phyloP scores from a whole-genome alignment of 495 filamentous ascomycete genomes.

The Penicillium alfredii region DNA sequence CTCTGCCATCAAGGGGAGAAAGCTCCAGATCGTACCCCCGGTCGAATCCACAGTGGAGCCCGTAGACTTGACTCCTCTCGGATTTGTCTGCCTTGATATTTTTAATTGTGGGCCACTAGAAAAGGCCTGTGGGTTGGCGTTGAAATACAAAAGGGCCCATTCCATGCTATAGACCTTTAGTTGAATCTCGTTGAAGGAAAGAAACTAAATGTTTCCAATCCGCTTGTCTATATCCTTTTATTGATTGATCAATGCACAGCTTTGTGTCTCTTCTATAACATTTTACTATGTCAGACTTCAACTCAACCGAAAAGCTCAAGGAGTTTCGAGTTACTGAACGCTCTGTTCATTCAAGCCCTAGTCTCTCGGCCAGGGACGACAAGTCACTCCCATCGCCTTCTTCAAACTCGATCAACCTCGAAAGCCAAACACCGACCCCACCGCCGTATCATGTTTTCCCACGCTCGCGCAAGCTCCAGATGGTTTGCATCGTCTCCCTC shows the following conservation, averaged over 20 bases:
- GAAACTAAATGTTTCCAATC: too few relatives aligned
- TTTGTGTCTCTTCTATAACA: conserved; percentile 1
- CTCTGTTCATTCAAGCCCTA: conserved; percentile 17
- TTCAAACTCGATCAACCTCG: conserved; percentile 21
- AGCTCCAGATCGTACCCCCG: conserved; percentile 9
- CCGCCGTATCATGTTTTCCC: conserved; percentile 53
- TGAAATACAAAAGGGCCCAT: conserved; percentile 15
- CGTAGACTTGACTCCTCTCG: conserved; percentile 17
- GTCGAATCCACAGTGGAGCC: conserved; percentile 25
- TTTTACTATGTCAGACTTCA: conserved; percentile 11
- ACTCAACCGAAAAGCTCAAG: conserved; percentile 12
- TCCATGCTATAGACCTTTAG: too few relatives aligned
- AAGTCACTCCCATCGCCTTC: conserved; percentile 10
- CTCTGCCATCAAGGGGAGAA: conserved; percentile 18
- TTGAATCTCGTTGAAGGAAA: too few relatives aligned
- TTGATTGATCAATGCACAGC: conserved; percentile 3
- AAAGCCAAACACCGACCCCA: conserved; percentile 10
- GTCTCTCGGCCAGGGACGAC: conserved; percentile 15
- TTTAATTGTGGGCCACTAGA: conserved; percentile 6
- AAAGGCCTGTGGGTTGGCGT: conserved; percentile 10
- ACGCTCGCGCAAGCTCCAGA: conserved; percentile 48
- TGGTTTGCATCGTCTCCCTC: conserved; percentile 58
- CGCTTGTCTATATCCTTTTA: conserved; percentile 9
- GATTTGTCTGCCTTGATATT: conserved; percentile 10
- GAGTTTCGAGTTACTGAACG: conserved; percentile 8